Conservation (phyloP, 371 early-diverging fungal genomes). For the Blakeslea trispora region DNA sequence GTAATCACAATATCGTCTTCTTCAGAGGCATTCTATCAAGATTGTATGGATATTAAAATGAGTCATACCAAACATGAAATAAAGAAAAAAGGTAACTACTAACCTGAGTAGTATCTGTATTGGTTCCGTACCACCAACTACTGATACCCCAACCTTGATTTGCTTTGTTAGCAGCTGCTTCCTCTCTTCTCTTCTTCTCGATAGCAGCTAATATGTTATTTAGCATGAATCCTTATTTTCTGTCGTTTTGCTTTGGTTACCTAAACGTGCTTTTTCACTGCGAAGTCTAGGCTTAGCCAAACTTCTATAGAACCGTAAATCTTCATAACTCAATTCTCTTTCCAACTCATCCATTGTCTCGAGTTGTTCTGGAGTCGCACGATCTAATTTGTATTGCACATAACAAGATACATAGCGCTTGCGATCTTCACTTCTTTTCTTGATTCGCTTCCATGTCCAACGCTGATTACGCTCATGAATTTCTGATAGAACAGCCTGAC, state of each 20-base stretch:
- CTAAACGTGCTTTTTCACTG: slow-evolving; percentile 72
- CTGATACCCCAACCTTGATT: slow-evolving; percentile 59
- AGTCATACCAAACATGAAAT: too few relatives aligned
- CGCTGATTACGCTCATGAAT: slow-evolving; percentile 83
- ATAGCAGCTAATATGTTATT: slow-evolving; percentile 31
- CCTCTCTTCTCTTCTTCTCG: slow-evolving; percentile 34
- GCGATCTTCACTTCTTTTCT: slow-evolving; percentile 83
- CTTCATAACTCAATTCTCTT: slow-evolving; percentile 79
- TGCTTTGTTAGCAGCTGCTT: slow-evolving; percentile 29
- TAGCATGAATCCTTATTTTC: too few relatives aligned
- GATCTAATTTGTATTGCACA: slow-evolving; percentile 65
- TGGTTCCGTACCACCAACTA: slow-evolving; percentile 66
- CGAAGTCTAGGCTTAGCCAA: slow-evolving; percentile 74
- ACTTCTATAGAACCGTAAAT: slow-evolving; percentile 89
- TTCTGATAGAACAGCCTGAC: slow-evolving; percentile 71
- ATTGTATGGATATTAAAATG: too few relatives aligned
- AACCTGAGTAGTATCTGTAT: slow-evolving; percentile 7
- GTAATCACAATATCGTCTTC: slow-evolving; percentile 55
- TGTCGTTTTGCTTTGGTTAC: too few relatives aligned
- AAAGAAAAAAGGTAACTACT: not conserved
- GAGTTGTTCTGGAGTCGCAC: slow-evolving; percentile 54
- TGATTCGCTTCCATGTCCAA: slow-evolving; percentile 88
- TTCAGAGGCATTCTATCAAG: slow-evolving; percentile 1
- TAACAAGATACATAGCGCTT: slow-evolving; percentile 79
- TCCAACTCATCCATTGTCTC: slow-evolving; percentile 73